phyloP scores from a whole-genome alignment of 1,139 yeast genomes.

The Pichia sp. region DNA sequence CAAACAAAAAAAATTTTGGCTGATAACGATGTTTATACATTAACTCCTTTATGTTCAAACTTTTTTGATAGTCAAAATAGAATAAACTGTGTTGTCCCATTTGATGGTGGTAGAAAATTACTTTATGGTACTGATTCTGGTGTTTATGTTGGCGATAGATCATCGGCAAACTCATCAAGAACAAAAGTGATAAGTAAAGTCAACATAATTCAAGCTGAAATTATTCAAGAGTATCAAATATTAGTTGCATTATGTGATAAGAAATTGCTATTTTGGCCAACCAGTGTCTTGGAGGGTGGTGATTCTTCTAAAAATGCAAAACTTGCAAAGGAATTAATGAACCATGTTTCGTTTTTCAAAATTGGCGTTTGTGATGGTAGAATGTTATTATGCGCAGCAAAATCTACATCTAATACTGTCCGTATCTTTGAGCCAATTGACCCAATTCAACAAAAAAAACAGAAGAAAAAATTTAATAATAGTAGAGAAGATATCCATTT shows the following conservation, averaged over 20 bases:
- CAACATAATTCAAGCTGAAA: constrained; percentile 85
- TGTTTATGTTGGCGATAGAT: constrained; percentile 66
- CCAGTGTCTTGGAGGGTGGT: constrained; percentile 51
- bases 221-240: constrained; percentile 84
- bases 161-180: constrained; percentile 51
- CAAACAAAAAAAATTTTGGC: constrained; percentile 73
- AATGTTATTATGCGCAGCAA: constrained; percentile 84
- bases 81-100: constrained; percentile 88
- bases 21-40: constrained; percentile 72
- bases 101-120: constrained; percentile 89
- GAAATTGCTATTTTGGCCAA: constrained; percentile 74
- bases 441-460: constrained; percentile 46
- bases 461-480: constrained; percentile 60
- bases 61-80: constrained; percentile 67
- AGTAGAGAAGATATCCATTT: constrained; percentile 74
- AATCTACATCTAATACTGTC: constrained; percentile 67
- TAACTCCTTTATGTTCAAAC: constrained; percentile 65
- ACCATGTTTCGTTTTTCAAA: constrained; percentile 82
- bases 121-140: constrained; percentile 91
- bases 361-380: constrained; percentile 90
- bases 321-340: constrained; percentile 70
- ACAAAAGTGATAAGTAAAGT: constrained; percentile 69
- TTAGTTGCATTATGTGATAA: constrained; percentile 79
- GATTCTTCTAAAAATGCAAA: constrained; percentile 53
- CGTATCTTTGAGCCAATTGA: constrained; percentile 80